phyloP scores from a whole-genome alignment of 2,329 filamentous ascomycete species.

The Rhinocladiella mackenziei region DNA sequence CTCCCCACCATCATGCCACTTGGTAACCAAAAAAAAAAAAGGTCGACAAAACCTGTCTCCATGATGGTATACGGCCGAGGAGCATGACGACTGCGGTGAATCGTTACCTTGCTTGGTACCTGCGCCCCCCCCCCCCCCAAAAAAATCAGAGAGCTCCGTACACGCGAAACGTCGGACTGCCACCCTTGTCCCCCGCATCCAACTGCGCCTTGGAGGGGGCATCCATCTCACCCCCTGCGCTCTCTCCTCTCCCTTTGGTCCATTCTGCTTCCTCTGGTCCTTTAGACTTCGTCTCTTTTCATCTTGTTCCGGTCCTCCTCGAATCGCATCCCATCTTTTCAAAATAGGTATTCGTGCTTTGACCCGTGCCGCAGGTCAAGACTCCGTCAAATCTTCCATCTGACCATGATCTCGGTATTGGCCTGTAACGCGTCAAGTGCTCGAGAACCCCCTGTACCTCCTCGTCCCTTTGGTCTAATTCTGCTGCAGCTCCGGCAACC shows the following conservation, averaged over 20 bases:
- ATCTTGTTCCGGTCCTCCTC: neutral
- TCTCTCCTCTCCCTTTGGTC: conserved; percentile 9
- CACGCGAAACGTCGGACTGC: neutral
- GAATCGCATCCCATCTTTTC: neutral
- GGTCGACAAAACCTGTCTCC: no score
- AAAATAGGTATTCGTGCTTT: no score
- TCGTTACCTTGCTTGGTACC: no score
- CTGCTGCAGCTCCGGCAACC: conserved; percentile 3
- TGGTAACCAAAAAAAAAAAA: conserved; percentile 14
- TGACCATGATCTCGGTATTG: no score
- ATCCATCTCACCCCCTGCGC: neutral
- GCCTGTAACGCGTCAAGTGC: conserved; percentile 1
- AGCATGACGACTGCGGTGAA: no score
- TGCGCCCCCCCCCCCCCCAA: no score
- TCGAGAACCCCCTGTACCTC: conserved; percentile 1
- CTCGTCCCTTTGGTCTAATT: neutral
- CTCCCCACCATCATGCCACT: conserved; percentile 18
- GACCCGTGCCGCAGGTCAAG: no score
- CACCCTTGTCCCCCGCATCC: neutral
- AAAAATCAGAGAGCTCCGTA: no score
- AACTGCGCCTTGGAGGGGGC: no score
- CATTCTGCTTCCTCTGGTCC: conserved; percentile 9
- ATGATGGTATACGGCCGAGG: no score
- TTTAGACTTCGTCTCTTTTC: neutral
- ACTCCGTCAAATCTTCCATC: no score